Percentiles rank a stretch among this genome's conserved stretches.
phyloP scores from a whole-genome alignment of 2,329 filamentous ascomycete genomes.

The Colletotrichum sp. region DNA sequence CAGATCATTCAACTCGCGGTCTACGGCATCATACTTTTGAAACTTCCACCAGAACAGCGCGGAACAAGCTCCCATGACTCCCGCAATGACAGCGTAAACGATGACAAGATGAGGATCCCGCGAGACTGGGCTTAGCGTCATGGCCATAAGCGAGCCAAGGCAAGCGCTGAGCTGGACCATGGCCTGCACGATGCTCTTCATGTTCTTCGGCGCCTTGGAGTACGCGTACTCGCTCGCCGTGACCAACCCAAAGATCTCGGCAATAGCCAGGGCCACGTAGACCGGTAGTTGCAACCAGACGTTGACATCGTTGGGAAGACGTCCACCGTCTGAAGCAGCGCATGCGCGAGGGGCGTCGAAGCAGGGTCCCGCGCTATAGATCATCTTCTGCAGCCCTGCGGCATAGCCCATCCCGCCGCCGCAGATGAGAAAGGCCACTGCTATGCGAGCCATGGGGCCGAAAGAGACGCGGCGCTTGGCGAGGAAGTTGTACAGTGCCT shows the following conservation, averaged over 20 bases:
- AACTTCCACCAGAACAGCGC: not conserved
- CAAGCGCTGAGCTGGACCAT: conserved; percentile 26
- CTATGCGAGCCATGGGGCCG: conserved; percentile 58
- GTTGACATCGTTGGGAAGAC: conserved; percentile 33
- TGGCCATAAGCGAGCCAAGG: not conserved
- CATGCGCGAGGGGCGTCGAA: conserved; percentile 28
- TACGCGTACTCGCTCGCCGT: conserved; percentile 49
- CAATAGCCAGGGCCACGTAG: conserved; percentile 41
- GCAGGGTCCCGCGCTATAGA: conserved; percentile 27
- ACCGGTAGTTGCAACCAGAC: conserved; percentile 45
- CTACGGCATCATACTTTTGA: not conserved
- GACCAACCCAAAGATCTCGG: conserved; percentile 46
- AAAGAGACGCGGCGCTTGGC: conserved; percentile 52
- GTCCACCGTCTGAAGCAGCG: conserved; percentile 1
- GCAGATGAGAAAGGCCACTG: conserved; percentile 53
- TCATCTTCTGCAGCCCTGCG: conserved; percentile 52
- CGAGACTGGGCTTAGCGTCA: not conserved
- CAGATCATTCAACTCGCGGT: not conserved
- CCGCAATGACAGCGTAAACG: not conserved
- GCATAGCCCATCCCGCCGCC: conserved; percentile 53
- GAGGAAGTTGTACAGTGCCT: conserved; percentile 56
- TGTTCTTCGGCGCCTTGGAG: conserved; percentile 43
- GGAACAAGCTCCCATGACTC: not conserved
- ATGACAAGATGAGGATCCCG: not conserved
- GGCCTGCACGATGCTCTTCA: conserved; percentile 37